Evolutionary conservation across 192 early-diverging fungal species (phyloP).

Genomic region (Coemansia sp.): DNA sequence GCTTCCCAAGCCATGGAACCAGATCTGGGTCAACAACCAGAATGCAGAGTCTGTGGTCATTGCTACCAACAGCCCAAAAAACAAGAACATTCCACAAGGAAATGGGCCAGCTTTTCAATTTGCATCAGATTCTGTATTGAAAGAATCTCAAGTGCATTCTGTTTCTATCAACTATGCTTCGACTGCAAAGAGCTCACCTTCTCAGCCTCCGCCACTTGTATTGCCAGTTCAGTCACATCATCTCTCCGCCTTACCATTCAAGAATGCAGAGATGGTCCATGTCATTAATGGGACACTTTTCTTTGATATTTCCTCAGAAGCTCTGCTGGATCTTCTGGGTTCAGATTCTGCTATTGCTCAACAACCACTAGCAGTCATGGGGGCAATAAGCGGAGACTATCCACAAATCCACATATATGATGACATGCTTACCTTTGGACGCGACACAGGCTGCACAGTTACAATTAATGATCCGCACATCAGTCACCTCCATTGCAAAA

Average conservation of each 20-base stretch:
- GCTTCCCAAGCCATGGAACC: conserved; percentile 41
- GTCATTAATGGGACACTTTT: conserved; percentile 19
- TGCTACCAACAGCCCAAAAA: background rate
- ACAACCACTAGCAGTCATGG: conserved; percentile 22
- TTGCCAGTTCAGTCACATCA: conserved; percentile 37
- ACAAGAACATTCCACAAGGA: background rate
- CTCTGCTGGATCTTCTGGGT: conserved; percentile 5
- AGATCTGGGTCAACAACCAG: conserved; percentile 30
- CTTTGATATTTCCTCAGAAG: conserved; percentile 19
- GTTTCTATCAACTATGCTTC: background rate
- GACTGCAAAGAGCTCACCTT: background rate
- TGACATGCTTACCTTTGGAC: conserved; percentile 24
- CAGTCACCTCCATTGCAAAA: conserved; percentile 36
- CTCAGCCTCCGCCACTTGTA: conserved; percentile 31
- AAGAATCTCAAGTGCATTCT: background rate
- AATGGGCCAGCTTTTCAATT: background rate
- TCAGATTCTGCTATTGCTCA: background rate
- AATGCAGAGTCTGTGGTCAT: background rate
- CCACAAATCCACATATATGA: conserved; percentile 26
- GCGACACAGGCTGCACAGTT: conserved; percentile 27
- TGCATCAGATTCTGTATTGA: background rate
- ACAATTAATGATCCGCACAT: conserved; percentile 35
- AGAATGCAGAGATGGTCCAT: conserved; percentile 26
- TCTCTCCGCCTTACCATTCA: conserved; percentile 33
- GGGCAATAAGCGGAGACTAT: conserved; percentile 23